A percentile compares a stretch with the other conserved stretches of the same genome.
Evolutionary conservation across 768 basidiomycete genomes (phyloP).

Genomic region (Amanita rimosa): DNA sequence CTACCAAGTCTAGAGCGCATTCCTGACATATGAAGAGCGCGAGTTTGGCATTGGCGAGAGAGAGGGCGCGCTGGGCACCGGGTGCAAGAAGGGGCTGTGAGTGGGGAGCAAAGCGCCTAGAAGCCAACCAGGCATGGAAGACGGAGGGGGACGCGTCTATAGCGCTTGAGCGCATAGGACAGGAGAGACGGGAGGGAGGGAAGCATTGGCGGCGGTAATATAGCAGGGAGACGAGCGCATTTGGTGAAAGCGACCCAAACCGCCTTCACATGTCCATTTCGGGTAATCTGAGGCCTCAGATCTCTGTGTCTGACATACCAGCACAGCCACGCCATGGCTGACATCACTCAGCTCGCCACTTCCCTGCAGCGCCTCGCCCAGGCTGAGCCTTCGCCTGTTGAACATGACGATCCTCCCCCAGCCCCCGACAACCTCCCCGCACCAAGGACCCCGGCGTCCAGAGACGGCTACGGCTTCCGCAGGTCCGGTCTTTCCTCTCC

Average conservation of each 20-base stretch:
- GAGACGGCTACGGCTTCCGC: conserved; percentile 80
- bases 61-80: conserved; percentile 61
- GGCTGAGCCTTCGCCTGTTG: too few species aligned
- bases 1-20: conserved; percentile 45
- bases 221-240: conserved; percentile 32
- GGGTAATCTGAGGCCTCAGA: conserved; percentile 12
- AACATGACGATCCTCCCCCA: conserved; percentile 2
- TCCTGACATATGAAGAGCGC: conserved; percentile 43
- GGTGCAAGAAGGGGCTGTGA: conserved; percentile 40
- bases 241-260: conserved; percentile 33
- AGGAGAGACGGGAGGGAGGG: conserved; percentile 27
- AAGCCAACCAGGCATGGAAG: conserved; percentile 49
- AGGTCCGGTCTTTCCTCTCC: conserved; percentile 62
- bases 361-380: conserved; percentile 39
- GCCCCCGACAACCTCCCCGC: conserved; percentile 6
- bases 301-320: conserved; percentile 13
- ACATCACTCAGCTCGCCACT: conserved; percentile 30
- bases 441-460: conserved; percentile 25
- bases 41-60: conserved; percentile 39
- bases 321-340: conserved; percentile 12
- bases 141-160: conserved; percentile 18
- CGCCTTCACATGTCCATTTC: conserved; percentile 28
- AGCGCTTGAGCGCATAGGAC: conserved; percentile 10
- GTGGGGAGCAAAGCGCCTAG: conserved; percentile 37
- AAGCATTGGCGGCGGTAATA: conserved; percentile 27